A percentile compares a stretch with the other conserved stretches of the same genome.
Conservation (phyloP, 495 filamentous ascomycete genomes). For the Evernia prunastri region DNA sequence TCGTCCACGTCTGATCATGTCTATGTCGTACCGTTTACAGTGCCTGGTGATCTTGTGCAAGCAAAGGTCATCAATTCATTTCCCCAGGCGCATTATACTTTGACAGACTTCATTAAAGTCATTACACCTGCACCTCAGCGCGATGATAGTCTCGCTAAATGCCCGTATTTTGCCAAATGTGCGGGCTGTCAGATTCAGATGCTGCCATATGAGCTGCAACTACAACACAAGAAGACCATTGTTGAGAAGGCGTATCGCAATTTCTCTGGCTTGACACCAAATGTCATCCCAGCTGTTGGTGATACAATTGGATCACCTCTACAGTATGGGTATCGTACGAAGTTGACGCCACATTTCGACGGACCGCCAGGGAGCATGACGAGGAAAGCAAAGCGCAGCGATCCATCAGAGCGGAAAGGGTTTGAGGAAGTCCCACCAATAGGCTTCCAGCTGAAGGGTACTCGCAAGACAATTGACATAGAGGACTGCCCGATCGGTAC, state of each 20-base stretch:
- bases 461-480: constrained; percentile 71
- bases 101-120: constrained; percentile 76
- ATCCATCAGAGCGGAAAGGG: constrained; percentile 32
- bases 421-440: constrained; percentile 62
- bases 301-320: constrained; percentile 86
- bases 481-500: constrained; percentile 97
- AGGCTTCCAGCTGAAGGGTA: constrained; percentile 82
- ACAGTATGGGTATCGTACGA: constrained; percentile 90
- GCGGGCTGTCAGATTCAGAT: constrained; percentile 97
- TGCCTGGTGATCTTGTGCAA: constrained; percentile 74
- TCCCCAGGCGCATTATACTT: constrained; percentile 52
- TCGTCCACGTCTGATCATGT: constrained; percentile 44
- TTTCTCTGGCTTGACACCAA: constrained; percentile 74
- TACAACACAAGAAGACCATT: constrained; percentile 74
- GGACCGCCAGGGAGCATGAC: constrained; percentile 47
- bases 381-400: constrained; percentile 34
- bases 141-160: constrained; percentile 68
- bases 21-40: constrained; percentile 82
- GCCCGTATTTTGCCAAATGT: constrained; percentile 80
- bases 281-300: constrained; percentile 65
- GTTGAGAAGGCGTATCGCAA: constrained; percentile 88
- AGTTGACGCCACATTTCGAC: constrained; percentile 93
- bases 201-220: constrained; percentile 81
- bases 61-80: constrained; percentile 73
- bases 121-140: constrained; percentile 64